A percentile compares a stretch with the other conserved stretches of the same genome.
Evolutionary conservation across 1,139 yeast species (phyloP).

Genomic region (Geotrichum histeridarum): DNA sequence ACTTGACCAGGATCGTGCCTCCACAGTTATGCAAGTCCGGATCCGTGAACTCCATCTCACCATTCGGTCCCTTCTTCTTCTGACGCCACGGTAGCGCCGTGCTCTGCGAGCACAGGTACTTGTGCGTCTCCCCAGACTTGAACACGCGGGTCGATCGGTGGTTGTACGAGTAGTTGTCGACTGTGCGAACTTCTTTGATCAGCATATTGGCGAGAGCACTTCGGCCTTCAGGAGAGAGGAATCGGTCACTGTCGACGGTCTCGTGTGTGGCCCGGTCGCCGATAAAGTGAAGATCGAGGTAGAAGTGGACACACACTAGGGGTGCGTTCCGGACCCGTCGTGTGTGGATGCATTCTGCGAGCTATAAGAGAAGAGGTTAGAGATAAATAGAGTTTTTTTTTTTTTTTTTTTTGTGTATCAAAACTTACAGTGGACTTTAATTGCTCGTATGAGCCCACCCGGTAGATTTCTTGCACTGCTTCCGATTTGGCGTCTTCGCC

Average conservation of each 20-base stretch:
- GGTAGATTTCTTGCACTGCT: conserved; percentile 18
- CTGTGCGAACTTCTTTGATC: conserved; percentile 10
- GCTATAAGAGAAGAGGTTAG: conserved; percentile 16
- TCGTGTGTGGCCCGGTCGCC: conserved; percentile 2
- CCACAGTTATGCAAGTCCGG: conserved; percentile 18
- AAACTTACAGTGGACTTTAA: conserved; percentile 7
- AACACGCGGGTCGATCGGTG: conserved; percentile 19
- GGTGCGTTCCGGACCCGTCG: conserved; percentile 10
- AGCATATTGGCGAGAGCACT: conserved; percentile 15
- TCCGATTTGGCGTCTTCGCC: conserved; percentile 20
- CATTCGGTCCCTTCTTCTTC: conserved; percentile 11
- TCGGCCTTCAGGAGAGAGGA: conserved; percentile 16
- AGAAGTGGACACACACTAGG: conserved; percentile 18
- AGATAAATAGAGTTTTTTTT: neutral
- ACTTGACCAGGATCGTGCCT: conserved; percentile 19
- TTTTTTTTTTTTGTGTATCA: neutral
- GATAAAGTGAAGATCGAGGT: conserved; percentile 12
- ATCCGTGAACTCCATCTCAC: conserved; percentile 3
- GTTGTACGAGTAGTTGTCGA: conserved; percentile 17
- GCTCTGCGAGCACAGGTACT: conserved; percentile 18
- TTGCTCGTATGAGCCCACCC: conserved; percentile 15
- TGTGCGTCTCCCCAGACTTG: conserved; percentile 20
- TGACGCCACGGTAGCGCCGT: conserved; percentile 19
- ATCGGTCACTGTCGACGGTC: conserved; percentile 13
- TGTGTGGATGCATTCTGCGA: conserved; percentile 7